A percentile compares a stretch with the other conserved stretches of the same genome.
phyloP scores from a whole-genome alignment of 805 yeast species.

The Suhomyces emberorum region DNA sequence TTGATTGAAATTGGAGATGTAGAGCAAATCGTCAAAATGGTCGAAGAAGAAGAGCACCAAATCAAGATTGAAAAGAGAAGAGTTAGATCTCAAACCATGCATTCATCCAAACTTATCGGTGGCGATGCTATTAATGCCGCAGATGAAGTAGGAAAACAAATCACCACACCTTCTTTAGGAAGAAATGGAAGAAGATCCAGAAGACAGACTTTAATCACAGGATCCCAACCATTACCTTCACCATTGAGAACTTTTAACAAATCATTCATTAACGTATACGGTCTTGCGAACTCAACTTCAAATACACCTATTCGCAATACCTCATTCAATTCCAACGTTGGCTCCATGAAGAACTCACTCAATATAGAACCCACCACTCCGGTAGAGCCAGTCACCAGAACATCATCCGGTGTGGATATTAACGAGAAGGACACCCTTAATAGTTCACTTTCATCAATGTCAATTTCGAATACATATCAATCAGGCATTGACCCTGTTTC shows the following conservation, averaged over 20 bases:
- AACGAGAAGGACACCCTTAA: constrained; percentile 27
- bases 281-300: constrained; percentile 35
- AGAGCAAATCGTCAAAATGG: constrained; percentile 67
- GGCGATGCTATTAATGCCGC: background rate
- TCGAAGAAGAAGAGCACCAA: constrained; percentile 56
- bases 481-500: constrained; percentile 5
- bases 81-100: constrained; percentile 9
- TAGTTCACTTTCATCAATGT: constrained; percentile 41
- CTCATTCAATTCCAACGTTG: constrained; percentile 29
- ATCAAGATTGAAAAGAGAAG: constrained; percentile 43
- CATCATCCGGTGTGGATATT: constrained; percentile 1
- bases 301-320: constrained; percentile 35
- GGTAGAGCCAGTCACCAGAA: constrained; percentile 8
- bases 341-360: constrained; percentile 27
- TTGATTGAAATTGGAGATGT: constrained; percentile 81
- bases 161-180: constrained; percentile 37
- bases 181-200: constrained; percentile 54
- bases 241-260: constrained; percentile 64
- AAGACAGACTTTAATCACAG: constrained; percentile 75
- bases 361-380: constrained; percentile 9
- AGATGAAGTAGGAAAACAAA: constrained; percentile 4
- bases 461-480: constrained; percentile 27
- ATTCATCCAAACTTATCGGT: constrained; percentile 7
- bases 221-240: constrained; percentile 90
- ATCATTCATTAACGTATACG: constrained; percentile 36